Evolutionary conservation across 192 early-diverging fungal species (phyloP), one percentile per base, ranked within the genome.

Genomic region (Endogone sp.): DNA sequence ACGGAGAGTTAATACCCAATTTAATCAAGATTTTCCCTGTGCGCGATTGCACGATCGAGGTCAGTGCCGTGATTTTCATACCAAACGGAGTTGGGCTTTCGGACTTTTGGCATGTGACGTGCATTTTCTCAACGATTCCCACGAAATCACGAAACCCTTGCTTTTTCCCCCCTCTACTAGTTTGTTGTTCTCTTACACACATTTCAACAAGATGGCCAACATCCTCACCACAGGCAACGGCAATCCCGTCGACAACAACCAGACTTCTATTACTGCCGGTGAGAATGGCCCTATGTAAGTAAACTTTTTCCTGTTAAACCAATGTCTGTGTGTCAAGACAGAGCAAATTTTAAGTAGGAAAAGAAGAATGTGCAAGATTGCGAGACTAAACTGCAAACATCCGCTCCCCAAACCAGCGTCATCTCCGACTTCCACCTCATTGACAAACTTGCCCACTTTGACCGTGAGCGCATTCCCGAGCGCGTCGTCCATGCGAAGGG

Each of bases 401-500:
- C n/a, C n/a, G n/a, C n/a, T 49, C 4, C 27, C 22, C 22, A 6
- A 10, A 60, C 6, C 22, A 60, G 59, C 31, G 72, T 90, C 22
- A 60, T 93, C 58, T 85, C 91, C 72, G 92, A 94, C 73, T 90
- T 92, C 63, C 84, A 88, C 57, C 79, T 90, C 56, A 84, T 92
- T 71, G 91, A 94, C 77, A 91, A 90, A 73, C 81, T 93, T 56
- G 79, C 86, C 63, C 89, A 88, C 79, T 93, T 93, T 83, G 89
- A 90, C 75, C 86, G 86, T 57, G 89, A 92, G 81, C 85, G 90
- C 69, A 86, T 90, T 54, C 90, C 90, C 22, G 90, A 92, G 79
- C 83, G 91, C 69, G 91, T 93, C 26, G 91, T 93, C 62, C 90
- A 93, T 64, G 91, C 91, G 74, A 86, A 89, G 75, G 91, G 91